Evolutionary conservation across 129 eudicot genomes (phyloP), one percentile per base, ranked within the genome.

Genomic region (Artemisia annua): DNA sequence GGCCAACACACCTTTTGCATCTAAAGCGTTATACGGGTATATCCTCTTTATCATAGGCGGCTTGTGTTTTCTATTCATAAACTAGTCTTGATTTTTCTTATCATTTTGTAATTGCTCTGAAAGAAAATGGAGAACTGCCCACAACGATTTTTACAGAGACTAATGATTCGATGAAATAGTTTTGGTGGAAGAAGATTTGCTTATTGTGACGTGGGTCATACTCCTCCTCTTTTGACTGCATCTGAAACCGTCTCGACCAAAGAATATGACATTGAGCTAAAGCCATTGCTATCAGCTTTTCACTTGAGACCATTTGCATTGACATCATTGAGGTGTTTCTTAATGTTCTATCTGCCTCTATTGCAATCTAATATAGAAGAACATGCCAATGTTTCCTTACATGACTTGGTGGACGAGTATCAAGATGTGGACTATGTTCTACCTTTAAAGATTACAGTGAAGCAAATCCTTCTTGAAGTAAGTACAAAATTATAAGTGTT

Each of bases 201-300:
- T 24, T 72, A 87, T 54, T 87, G 95, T 52, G 92, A 84, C 71
- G 86, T 87, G 83, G 96, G 80, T 49, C 61, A 16, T 39, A 13
- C 65, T 5, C 58, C 82, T 43, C 81, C 87, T 54, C 69, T 81
- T 59, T 15, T 83, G 63, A 52, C 78, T 71, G 77, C 82, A 28
- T 80, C 89, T 57, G 84, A 73, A 67, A 80, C 73, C 59, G 76
- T 82, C 52, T 77, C 82, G 66, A 51, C 84, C 5, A 94, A 94
- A 83, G 91, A 81, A 70, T 88, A 90, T 83, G 17, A 75, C 30
- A 73, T 94, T 58, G 85, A 90, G 86, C 66, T 86, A 66, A 94
- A 88, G 65, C 94, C 99, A 48, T 72, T 94, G 66, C 86, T 81
- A 56, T 94, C 99, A 2, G 99, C 99, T 39, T 94, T 94, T 46